phyloP scores from a whole-genome alignment of 352 stramenopile genomes.

The Phytophthora brassicae region DNA sequence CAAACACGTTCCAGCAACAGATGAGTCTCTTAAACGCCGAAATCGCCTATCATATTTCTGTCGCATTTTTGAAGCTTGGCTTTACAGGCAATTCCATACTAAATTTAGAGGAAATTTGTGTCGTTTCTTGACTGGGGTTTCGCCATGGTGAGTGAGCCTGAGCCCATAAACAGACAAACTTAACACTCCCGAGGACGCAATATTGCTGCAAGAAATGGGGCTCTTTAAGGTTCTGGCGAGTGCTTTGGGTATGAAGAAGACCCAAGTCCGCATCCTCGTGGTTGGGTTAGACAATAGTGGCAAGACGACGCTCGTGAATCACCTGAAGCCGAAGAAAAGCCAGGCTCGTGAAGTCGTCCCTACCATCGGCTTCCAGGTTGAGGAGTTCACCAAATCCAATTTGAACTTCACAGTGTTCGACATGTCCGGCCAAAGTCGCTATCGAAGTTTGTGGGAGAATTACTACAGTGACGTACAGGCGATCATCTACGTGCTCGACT shows the following conservation, averaged over 20 bases:
- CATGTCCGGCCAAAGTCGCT: slow-evolving; percentile 87
- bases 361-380: slow-evolving; percentile 90
- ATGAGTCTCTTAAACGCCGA: too few species aligned
- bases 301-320: slow-evolving; percentile 92
- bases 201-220: slow-evolving; percentile 69
- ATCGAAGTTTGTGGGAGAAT: slow-evolving; percentile 84
- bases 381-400: slow-evolving; percentile 90
- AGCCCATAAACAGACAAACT: slow-evolving; percentile 20
- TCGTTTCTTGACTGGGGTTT: slow-evolving; percentile 21
- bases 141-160: neutral
- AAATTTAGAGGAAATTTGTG: slow-evolving; percentile 27
- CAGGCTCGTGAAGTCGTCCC: slow-evolving; percentile 82
- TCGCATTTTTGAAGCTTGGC: too few species aligned
- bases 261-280: slow-evolving; percentile 85
- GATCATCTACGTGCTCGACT: slow-evolving; percentile 91
- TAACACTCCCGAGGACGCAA: too few species aligned
- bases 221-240: slow-evolving; percentile 83
- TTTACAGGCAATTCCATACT: neutral
- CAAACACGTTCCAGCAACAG: too few species aligned
- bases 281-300: slow-evolving; percentile 90
- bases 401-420: slow-evolving; percentile 93
- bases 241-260: slow-evolving; percentile 82
- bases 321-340: slow-evolving; percentile 90
- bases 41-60: too few species aligned
- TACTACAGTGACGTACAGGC: slow-evolving; percentile 86